These are phyloP conservation scores for Coprinopsis sp. DNA, from an alignment of 768 basidiomycete genomes.

Conservation along the genomic window DNA sequence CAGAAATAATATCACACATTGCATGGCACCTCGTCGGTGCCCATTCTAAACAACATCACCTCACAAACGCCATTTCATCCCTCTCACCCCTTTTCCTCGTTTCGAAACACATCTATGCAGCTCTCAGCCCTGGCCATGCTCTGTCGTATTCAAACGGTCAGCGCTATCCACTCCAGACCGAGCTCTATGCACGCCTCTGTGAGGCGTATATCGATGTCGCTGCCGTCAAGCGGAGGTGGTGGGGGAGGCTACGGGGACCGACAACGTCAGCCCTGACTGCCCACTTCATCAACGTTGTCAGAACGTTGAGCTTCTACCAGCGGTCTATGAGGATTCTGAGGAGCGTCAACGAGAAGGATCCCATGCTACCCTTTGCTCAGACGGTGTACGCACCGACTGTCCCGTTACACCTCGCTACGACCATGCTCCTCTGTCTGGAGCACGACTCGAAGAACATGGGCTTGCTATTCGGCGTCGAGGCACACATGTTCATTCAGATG, in stretches of 20 bases:
- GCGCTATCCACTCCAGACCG: not conserved
- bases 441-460: constrained; percentile 62
- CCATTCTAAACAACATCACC: no score
- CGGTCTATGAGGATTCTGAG: not conserved
- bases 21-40: no score
- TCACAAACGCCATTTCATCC: no score
- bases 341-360: no score
- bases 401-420: constrained; percentile 32
- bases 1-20: no score
- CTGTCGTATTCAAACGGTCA: not conserved
- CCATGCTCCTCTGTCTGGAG: constrained; percentile 56
- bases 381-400: not conserved
- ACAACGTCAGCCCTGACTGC: not conserved
- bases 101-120: not conserved
- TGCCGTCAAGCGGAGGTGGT: constrained; percentile 5
- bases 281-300: not conserved
- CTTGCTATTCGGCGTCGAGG: constrained; percentile 51
- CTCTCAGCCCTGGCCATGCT: constrained; percentile 1
- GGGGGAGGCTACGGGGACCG: not conserved
- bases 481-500: constrained; percentile 40
- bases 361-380: not conserved
- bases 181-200: constrained; percentile 8
- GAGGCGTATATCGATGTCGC: constrained; percentile 3
- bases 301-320: not conserved
- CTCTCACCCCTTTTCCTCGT: constrained; percentile 2